phyloP scores from a whole-genome alignment of 176 grass and related monocot genomes.

The Triticum urartu region DNA sequence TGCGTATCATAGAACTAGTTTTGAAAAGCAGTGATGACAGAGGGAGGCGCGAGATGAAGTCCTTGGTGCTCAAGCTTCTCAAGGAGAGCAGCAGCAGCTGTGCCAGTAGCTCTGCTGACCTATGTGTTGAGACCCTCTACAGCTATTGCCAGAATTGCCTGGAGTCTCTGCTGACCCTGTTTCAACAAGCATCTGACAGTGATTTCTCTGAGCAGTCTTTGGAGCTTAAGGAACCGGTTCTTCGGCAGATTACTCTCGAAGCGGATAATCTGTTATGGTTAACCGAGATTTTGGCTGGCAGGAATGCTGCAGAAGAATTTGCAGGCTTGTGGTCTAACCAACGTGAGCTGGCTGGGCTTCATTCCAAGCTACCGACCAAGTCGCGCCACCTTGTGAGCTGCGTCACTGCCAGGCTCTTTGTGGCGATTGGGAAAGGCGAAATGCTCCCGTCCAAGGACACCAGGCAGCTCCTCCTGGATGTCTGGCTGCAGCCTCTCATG shows the following conservation, averaged over 20 bases:
- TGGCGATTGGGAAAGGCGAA: constrained; percentile 88
- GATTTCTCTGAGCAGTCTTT: constrained; percentile 46
- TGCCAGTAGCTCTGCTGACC: constrained; percentile 43
- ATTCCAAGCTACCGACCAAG: constrained; percentile 73
- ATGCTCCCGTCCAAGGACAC: constrained; percentile 86
- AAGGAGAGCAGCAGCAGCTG: constrained; percentile 62
- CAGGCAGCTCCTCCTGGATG: constrained; percentile 53
- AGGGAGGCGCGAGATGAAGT: constrained; percentile 85
- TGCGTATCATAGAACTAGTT: constrained; percentile 75
- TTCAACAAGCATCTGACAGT: constrained; percentile 50
- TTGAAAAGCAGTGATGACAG: constrained; percentile 81
- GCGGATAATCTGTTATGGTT: constrained; percentile 92
- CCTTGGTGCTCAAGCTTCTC: constrained; percentile 76
- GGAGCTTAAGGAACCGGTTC: constrained; percentile 47
- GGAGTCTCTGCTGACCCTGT: constrained; percentile 63
- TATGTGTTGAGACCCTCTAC: constrained; percentile 64
- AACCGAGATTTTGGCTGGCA: constrained; percentile 71
- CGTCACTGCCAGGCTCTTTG: constrained; percentile 71
- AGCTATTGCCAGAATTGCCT: constrained; percentile 62
- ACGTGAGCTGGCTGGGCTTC: constrained; percentile 61
- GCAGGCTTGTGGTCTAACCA: constrained; percentile 65
- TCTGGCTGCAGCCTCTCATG: constrained; percentile 92
- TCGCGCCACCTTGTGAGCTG: constrained; percentile 83
- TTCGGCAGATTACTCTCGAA: constrained; percentile 66
- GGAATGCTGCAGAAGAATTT: constrained; percentile 62